Conservation (phyloP, 225 moss, liverwort and hornwort genomes). For the Bryoerythrophyllum caledonicum region DNA sequence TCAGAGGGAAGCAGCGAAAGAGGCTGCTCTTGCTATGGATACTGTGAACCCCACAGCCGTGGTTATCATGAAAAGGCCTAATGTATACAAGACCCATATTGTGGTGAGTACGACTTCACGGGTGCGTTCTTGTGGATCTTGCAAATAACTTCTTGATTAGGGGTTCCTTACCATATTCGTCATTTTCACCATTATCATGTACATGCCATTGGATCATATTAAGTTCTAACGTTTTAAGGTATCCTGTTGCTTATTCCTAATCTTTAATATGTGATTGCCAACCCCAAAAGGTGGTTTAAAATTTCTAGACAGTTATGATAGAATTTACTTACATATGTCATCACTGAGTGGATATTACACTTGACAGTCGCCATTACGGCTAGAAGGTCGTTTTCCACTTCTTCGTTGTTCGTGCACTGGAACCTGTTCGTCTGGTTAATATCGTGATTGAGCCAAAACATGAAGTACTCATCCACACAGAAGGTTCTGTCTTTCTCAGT, state of each 20-base stretch:
- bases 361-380: background rate
- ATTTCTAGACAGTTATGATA: background rate
- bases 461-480: too few species aligned
- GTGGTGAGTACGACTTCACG: slow-evolving; percentile 26
- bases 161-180: background rate
- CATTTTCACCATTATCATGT: background rate
- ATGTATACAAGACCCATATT: slow-evolving; percentile 40
- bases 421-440: too few species aligned
- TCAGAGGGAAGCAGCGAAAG: slow-evolving; percentile 33
- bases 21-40: slow-evolving; percentile 28
- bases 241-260: background rate
- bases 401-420: too few species aligned
- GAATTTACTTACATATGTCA: background rate
- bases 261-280: background rate
- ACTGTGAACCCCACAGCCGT: slow-evolving; percentile 28
- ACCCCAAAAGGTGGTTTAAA: background rate
- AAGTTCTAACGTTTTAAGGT: slow-evolving; percentile 4
- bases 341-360: background rate
- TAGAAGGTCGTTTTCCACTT: background rate
- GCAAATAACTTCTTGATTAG: too few species aligned
- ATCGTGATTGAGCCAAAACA: too few species aligned
- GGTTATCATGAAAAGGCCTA: slow-evolving; percentile 46
- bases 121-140: background rate
- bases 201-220: background rate
- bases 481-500: too few species aligned